Conservation (phyloP, 768 basidiomycete genomes). For the Termitomyces sp. region DNA sequence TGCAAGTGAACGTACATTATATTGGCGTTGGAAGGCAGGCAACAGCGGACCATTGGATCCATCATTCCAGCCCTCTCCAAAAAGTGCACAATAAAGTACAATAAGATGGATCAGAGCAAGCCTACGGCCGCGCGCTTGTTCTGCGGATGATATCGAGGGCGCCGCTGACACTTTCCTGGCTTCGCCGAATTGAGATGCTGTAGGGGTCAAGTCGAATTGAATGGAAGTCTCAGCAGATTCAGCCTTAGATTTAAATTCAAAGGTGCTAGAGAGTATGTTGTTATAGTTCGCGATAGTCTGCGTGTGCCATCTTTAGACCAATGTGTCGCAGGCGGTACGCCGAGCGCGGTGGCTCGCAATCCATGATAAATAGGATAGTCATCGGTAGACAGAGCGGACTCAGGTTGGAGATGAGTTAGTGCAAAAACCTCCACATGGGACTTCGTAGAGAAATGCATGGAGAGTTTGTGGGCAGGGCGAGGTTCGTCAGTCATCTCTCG, state of each 20-base stretch:
- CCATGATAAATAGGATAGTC: neutral
- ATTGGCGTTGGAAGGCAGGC: slow-evolving; percentile 20
- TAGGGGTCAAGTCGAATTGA: neutral
- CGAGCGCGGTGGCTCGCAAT: neutral
- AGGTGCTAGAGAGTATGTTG: neutral
- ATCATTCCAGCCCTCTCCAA: slow-evolving; percentile 33
- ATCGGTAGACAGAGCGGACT: neutral
- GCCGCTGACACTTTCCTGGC: neutral
- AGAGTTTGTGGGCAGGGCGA: neutral
- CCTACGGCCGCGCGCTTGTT: neutral
- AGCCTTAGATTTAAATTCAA: neutral
- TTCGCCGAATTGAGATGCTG: neutral
- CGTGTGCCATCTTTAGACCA: slow-evolving; percentile 7
- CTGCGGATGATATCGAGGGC: neutral
- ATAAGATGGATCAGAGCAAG: slow-evolving; percentile 28
- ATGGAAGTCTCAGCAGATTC: neutral
- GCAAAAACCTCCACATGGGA: slow-evolving; percentile 7
- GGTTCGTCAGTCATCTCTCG: neutral
- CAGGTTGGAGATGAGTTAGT: neutral
- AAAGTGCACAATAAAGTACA: slow-evolving; percentile 35
- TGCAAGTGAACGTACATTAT: slow-evolving; percentile 14
- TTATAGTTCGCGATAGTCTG: slow-evolving; percentile 2
- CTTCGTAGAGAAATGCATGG: neutral
- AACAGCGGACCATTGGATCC: slow-evolving; percentile 20
- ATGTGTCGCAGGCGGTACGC: neutral